These are phyloP conservation scores for Phaseolus coccineus DNA, from an alignment of 331 rosid species.

Conservation along the genomic window DNA sequence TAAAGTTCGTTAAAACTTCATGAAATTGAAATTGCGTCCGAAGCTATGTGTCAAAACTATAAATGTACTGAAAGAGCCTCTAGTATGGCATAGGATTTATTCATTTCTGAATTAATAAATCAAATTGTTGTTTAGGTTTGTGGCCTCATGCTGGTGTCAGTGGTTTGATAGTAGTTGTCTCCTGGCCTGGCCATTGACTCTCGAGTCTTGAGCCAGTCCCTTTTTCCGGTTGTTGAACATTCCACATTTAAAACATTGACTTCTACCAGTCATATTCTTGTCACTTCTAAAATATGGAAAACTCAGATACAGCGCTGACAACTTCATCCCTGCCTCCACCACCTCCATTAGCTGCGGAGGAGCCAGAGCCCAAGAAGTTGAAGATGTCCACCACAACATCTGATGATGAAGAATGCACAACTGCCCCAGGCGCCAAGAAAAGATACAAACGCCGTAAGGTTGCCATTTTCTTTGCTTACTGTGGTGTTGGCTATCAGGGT, in stretches of 20 bases:
- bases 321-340: slow-evolving; percentile 52
- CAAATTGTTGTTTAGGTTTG: slow-evolving; percentile 46
- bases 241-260: slow-evolving; percentile 44
- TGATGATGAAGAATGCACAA: slow-evolving; percentile 64
- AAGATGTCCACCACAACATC: slow-evolving; percentile 89
- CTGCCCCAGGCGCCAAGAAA: slow-evolving; percentile 50
- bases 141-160: slow-evolving; percentile 39
- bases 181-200: slow-evolving; percentile 46
- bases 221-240: slow-evolving; percentile 49
- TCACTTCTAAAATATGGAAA: slow-evolving; percentile 64
- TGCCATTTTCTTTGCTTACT: slow-evolving; percentile 89
- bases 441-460: slow-evolving; percentile 86
- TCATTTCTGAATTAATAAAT: slow-evolving; percentile 32
- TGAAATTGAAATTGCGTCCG: slow-evolving; percentile 30
- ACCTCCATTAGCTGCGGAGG: slow-evolving; percentile 41
- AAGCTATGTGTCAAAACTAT: not conserved
- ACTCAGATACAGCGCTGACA: slow-evolving; percentile 51
- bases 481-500: slow-evolving; percentile 96
- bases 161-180: slow-evolving; percentile 44
- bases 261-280: slow-evolving; percentile 39
- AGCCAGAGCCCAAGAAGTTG: slow-evolving; percentile 71
- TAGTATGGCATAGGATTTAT: slow-evolving; percentile 10
- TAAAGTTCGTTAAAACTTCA: slow-evolving; percentile 4
- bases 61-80: slow-evolving; percentile 7
- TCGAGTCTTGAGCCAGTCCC: slow-evolving; percentile 38